Evolutionary conservation across 441 rosid genomes (phyloP).

Genomic region (Arabidopsis hybrid): DNA sequence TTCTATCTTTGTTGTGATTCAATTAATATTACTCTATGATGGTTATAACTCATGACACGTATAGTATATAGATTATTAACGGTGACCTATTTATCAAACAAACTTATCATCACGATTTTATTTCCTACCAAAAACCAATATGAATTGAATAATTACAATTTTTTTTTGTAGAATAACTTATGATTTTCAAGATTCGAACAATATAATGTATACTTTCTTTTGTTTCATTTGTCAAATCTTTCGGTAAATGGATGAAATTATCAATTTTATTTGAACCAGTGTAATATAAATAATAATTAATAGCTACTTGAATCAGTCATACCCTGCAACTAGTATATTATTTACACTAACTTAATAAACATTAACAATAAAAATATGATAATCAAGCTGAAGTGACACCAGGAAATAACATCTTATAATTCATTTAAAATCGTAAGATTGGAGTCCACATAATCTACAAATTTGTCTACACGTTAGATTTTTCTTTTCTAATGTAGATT

Average conservation of each 20-base stretch:
- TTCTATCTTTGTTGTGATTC: not conserved
- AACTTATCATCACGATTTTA: not conserved
- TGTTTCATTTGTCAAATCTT: not conserved
- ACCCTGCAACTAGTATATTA: constrained; percentile 23
- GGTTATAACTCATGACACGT: constrained; percentile 6
- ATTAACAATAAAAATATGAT: constrained; percentile 1
- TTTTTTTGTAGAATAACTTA: not conserved
- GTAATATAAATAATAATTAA: not conserved
- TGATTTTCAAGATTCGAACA: not conserved
- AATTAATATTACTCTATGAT: not conserved
- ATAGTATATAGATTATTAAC: not conserved
- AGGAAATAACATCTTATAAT: constrained; percentile 7
- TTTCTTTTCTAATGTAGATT: constrained; percentile 9
- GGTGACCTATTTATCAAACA: not conserved
- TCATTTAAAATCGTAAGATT: constrained; percentile 10
- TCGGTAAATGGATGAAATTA: not conserved
- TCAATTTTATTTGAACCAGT: no score
- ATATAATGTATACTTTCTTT: not conserved
- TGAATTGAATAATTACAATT: not conserved
- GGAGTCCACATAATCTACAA: constrained; percentile 33
- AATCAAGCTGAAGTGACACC: constrained; percentile 26
- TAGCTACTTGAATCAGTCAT: not conserved
- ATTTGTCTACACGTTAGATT: constrained; percentile 33
- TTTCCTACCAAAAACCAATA: not conserved
- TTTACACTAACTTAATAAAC: constrained; percentile 12